Conservation (phyloP, 2,329 filamentous ascomycete genomes). For the Leptographium radiaticola region DNA sequence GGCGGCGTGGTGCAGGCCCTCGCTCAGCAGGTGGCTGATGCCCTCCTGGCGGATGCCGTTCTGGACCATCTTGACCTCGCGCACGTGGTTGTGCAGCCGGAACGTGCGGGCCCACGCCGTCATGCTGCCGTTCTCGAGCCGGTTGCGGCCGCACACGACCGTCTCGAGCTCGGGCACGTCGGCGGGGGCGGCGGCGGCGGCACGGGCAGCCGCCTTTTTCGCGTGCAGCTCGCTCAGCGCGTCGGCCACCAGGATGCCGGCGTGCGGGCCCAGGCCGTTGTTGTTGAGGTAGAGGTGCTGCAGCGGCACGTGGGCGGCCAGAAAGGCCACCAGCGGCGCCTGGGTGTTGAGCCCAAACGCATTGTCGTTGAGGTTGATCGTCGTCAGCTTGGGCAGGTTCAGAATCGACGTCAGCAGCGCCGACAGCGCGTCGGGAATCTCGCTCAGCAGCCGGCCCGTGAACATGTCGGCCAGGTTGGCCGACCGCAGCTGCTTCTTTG, state of each 20-base stretch:
- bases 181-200: constrained; percentile 39
- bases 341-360: constrained; percentile 94
- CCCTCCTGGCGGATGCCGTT: constrained; percentile 95
- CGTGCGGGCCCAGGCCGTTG: constrained; percentile 88
- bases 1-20: constrained; percentile 61
- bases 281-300: constrained; percentile 96
- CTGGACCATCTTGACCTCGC: constrained; percentile 91
- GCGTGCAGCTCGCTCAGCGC: constrained; percentile 70
- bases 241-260: constrained; percentile 78
- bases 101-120: constrained; percentile 84
- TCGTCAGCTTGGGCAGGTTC: constrained; percentile 73
- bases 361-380: constrained; percentile 93
- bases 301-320: constrained; percentile 75
- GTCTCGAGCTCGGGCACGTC: constrained; percentile 74
- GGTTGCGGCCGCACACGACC: constrained; percentile 92
- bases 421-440: constrained; percentile 84
- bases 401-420: constrained; percentile 76
- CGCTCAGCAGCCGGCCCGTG: constrained; percentile 80
- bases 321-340: constrained; percentile 82
- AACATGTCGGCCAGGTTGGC: constrained; percentile 97
- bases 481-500: constrained; percentile 70
- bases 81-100: constrained; percentile 68
- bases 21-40: constrained; percentile 64
- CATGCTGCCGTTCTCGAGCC: constrained; percentile 92
- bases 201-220: constrained; percentile 69